Evolutionary conservation across 2,329 filamentous ascomycete genomes (phyloP).

Genomic region (Aspergillus spinulosporus): DNA sequence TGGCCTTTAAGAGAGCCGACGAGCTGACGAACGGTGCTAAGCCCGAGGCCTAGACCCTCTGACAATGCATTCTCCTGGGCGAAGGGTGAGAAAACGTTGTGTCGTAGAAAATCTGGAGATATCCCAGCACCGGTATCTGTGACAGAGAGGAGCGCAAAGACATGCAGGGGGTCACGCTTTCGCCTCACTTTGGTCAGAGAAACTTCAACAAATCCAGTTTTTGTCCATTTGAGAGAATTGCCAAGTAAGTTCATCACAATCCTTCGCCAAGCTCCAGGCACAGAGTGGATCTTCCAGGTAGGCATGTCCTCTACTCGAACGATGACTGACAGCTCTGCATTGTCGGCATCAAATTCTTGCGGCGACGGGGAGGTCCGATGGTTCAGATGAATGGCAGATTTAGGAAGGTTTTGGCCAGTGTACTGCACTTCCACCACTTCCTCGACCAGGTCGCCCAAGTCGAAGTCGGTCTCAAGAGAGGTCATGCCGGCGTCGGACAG

Average conservation of each 20-base stretch:
- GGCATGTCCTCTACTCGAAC: conserved; percentile 19
- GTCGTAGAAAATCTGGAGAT: conserved; percentile 56
- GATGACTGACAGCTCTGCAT: conserved; percentile 20
- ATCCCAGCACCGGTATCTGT: conserved; percentile 65
- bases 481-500: conserved; percentile 11
- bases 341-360: neutral
- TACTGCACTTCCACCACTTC: conserved; percentile 28
- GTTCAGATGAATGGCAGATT: conserved; percentile 1
- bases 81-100: conserved; percentile 61
- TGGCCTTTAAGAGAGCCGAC: conserved; percentile 57
- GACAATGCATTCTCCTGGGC: conserved; percentile 59
- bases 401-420: conserved; percentile 20
- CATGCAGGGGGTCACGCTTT: conserved; percentile 12
- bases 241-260: conserved; percentile 37
- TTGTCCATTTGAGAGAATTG: conserved; percentile 35
- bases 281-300: conserved; percentile 27
- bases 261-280: conserved; percentile 28
- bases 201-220: conserved; percentile 27
- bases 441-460: conserved; percentile 30
- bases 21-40: conserved; percentile 61
- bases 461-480: conserved; percentile 25
- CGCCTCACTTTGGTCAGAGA: conserved; percentile 17
- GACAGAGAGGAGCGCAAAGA: conserved; percentile 45
- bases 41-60: conserved; percentile 61
- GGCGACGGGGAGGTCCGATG: neutral